phyloP scores from a whole-genome alignment of 345 rosid genomes.

The Populus tremula region DNA sequence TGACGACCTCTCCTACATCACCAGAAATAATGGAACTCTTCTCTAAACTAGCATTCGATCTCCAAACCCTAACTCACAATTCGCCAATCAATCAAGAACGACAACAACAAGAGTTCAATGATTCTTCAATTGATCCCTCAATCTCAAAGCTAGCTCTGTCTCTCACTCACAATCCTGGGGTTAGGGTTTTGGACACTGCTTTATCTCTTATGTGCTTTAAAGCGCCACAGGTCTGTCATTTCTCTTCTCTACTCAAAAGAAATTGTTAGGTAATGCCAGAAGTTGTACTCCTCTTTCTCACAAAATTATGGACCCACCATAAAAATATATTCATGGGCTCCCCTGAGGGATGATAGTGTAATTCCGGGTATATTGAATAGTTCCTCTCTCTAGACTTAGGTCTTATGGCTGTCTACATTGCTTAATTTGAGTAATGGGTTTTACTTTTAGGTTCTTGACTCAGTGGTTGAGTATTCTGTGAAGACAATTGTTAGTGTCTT shows the following conservation, averaged over 20 bases:
- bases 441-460: constrained; percentile 56
- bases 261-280: too few relatives aligned
- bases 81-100: not conserved
- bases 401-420: not conserved
- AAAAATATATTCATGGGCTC: too few relatives aligned
- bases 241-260: not conserved
- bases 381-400: not conserved
- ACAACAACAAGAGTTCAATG: constrained; percentile 15
- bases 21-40: constrained; percentile 43
- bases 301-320: too few relatives aligned
- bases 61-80: constrained; percentile 16
- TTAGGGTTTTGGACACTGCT: constrained; percentile 58
- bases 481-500: constrained; percentile 52
- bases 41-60: constrained; percentile 42
- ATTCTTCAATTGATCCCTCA: constrained; percentile 37
- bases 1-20: not conserved
- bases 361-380: too few relatives aligned
- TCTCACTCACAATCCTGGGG: constrained; percentile 38
- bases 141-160: constrained; percentile 54
- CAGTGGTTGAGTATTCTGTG: constrained; percentile 47
- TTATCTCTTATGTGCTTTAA: constrained; percentile 70
- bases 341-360: too few relatives aligned
- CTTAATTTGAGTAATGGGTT: not conserved
- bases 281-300: too few relatives aligned
- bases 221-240: constrained; percentile 52